Conservation (phyloP, 2,329 filamentous ascomycete species). For the Pseudogymnoascus sp. region DNA sequence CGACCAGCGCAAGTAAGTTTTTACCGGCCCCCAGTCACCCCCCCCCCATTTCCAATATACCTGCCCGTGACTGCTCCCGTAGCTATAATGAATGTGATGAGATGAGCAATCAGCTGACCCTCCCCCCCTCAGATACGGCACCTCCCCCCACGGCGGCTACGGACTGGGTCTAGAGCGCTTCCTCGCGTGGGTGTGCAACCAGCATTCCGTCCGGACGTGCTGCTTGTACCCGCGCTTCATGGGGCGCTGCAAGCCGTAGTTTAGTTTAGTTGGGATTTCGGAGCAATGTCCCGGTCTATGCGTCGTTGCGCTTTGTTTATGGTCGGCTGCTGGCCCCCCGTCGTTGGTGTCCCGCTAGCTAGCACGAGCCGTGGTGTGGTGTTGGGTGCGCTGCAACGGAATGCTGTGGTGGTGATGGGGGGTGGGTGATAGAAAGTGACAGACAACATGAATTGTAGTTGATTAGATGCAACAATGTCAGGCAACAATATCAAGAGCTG, state of each 20-base stretch:
- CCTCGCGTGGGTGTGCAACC: slow-evolving; percentile 55
- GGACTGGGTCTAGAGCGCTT: slow-evolving; percentile 82
- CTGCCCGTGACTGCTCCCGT: background rate
- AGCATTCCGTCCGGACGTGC: slow-evolving; percentile 55
- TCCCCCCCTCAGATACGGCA: slow-evolving; percentile 59
- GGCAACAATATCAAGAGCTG: background rate
- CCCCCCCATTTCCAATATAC: background rate
- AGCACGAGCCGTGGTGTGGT: background rate
- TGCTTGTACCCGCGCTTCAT: slow-evolving; percentile 76
- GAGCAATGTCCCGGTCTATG: background rate
- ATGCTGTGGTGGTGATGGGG: background rate
- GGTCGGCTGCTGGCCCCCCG: background rate
- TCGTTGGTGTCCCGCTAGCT: background rate
- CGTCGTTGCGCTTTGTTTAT: background rate
- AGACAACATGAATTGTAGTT: background rate
- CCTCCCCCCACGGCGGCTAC: slow-evolving; percentile 83
- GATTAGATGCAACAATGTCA: background rate
- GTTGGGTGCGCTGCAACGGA: background rate
- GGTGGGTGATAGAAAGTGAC: background rate
- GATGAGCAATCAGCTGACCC: slow-evolving; percentile 53
- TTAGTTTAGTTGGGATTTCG: slow-evolving; percentile 31
- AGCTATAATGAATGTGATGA: background rate
- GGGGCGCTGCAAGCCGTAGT: slow-evolving; percentile 67
- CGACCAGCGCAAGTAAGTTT: slow-evolving; percentile 81
- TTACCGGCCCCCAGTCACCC: background rate